Evolutionary conservation across 2,329 filamentous ascomycete species (phyloP).

Genomic region (Aspergillus amoenus): DNA sequence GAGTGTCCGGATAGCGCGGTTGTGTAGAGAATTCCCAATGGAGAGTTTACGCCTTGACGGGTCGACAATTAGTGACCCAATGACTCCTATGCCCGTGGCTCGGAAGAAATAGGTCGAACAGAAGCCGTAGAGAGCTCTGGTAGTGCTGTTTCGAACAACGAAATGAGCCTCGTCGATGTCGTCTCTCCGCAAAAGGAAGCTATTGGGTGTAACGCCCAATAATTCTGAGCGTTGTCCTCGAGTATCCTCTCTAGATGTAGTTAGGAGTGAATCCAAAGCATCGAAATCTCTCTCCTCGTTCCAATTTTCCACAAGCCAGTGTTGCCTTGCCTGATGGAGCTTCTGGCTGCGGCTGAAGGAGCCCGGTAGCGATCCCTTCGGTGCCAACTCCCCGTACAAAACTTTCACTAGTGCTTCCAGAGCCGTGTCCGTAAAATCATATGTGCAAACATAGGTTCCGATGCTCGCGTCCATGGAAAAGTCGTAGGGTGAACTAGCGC

Average conservation of each 20-base stretch:
- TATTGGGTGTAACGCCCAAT: constrained; percentile 66
- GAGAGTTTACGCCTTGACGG: constrained; percentile 82
- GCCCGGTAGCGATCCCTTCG: constrained; percentile 60
- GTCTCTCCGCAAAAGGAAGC: constrained; percentile 71
- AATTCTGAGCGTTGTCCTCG: constrained; percentile 69
- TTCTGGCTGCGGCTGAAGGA: constrained; percentile 86
- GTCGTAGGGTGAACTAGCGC: constrained; percentile 93
- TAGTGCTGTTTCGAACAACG: constrained; percentile 91
- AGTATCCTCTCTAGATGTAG: constrained; percentile 62
- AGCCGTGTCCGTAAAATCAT: constrained; percentile 92
- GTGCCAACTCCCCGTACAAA: constrained; percentile 71
- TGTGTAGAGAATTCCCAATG: constrained; percentile 86
- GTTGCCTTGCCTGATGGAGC: constrained; percentile 81
- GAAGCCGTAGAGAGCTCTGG: constrained; percentile 86
- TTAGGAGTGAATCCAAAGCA: constrained; percentile 73
- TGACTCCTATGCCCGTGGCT: constrained; percentile 67
- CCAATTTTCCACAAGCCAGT: constrained; percentile 92
- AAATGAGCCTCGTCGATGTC: constrained; percentile 81
- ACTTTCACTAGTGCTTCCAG: constrained; percentile 80
- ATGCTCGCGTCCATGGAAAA: constrained; percentile 91
- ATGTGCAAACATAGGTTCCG: constrained; percentile 90
- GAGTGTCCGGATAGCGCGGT: constrained; percentile 75
- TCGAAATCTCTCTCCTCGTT: constrained; percentile 73
- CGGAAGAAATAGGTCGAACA: constrained; percentile 82
- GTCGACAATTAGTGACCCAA: constrained; percentile 88